Base-by-base conservation (phyloP, 208 protist genomes). In the Trypanosoma avium region DNA sequence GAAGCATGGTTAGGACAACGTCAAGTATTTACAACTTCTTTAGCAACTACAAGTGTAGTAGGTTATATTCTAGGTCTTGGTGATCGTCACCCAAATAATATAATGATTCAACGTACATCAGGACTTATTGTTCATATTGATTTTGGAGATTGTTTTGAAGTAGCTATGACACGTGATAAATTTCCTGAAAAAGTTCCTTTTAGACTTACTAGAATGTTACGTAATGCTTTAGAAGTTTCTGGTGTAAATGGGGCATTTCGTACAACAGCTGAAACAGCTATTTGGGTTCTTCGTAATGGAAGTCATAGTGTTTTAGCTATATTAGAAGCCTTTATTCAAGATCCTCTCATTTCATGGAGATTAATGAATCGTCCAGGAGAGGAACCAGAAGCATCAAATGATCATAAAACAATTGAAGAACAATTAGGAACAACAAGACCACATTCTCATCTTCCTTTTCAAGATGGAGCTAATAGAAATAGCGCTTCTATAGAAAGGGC, bases 61-160 rank as follows among this genome's bases (percentile, higher is more conserved):
- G 97, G 97, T 29, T 99, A 99, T 77, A 97, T 99, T 62, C 85
- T 99, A 9, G 98, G 98, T 22, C 83, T 99, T 0, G 99, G 99
- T 53, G 99, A 99, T 79, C 89, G 99, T 12, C 99, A 99, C 75
- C 98, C 98, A 6, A 97, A 92, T 68, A 99, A 99, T 79, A 89
- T 99, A 8, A 99, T 99, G 99, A 75, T 99, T 13, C 91, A 99
- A 70, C 70, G 78, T 38, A 84, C 93, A 24, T 80, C 89, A 5
- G 99, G 99, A 26, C 92, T 99, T 29, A 88, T 99, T 38, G 82
- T 99, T 15, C 99, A 99, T 87, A 99, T 99, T 75, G 99, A 99
- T 80, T 99, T 99, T 90, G 99, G 99, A 52, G 99, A 99, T 83
- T 99, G 99, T 79, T 99, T 99, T 74, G 99, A 99, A 79, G 97